Percentiles rank a stretch among this genome's conserved stretches.
These are phyloP conservation scores for Sicyos baderoa DNA, from an alignment of 306 rosid species.

Conservation along the genomic window DNA sequence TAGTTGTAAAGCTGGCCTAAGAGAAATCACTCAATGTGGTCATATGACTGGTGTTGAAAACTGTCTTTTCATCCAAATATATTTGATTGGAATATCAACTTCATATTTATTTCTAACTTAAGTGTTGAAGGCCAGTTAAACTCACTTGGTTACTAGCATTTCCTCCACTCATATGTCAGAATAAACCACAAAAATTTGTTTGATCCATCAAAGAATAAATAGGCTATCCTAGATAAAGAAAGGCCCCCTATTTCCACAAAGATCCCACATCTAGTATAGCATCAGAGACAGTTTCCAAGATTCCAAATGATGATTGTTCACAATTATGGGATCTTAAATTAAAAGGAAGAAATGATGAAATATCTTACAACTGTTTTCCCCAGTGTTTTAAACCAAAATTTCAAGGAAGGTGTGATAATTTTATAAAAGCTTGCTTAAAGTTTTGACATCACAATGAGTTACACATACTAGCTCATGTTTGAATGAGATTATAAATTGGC, in stretches of 20 bases:
- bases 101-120: background rate
- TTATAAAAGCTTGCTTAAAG: constrained; percentile 7
- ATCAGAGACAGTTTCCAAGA: background rate
- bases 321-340: constrained; percentile 3
- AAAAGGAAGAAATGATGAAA: background rate
- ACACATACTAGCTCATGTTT: background rate
- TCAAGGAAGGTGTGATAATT: background rate
- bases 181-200: background rate
- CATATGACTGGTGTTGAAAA: constrained; percentile 7
- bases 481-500: constrained; percentile 1
- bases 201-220: background rate
- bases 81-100: background rate
- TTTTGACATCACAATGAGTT: background rate
- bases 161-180: background rate
- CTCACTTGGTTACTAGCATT: background rate
- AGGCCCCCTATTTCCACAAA: background rate
- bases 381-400: background rate
- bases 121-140: background rate
- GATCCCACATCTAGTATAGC: too few species aligned
- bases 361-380: background rate
- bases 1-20: constrained; percentile 19
- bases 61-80: background rate
- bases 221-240: background rate
- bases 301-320: background rate
- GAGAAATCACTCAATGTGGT: background rate